phyloP scores from a whole-genome alignment of 768 basidiomycete genomes.

The Sistotremastrum niveocremeum region DNA sequence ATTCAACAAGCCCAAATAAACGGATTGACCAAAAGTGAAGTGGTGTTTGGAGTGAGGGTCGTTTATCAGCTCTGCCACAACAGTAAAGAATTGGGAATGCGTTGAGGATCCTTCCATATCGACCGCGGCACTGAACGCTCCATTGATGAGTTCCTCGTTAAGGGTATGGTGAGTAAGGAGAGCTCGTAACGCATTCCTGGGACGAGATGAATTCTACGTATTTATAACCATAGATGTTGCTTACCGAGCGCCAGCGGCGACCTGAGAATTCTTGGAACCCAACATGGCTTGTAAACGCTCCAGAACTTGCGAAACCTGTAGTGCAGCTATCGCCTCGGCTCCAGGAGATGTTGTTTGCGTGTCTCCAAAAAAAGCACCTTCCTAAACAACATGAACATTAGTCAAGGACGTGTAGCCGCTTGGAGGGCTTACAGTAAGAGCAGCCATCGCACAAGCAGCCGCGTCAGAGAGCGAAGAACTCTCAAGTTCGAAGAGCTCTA shows the following conservation, averaged over 20 bases:
- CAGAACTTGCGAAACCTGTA: conserved; percentile 38
- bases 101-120: conserved; percentile 40
- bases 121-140: conserved; percentile 56
- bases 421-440: conserved; percentile 59
- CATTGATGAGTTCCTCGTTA: conserved; percentile 46
- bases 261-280: conserved; percentile 37
- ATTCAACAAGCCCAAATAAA: conserved; percentile 72
- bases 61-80: conserved; percentile 57
- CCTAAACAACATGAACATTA: conserved; percentile 27
- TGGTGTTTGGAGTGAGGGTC: conserved; percentile 32
- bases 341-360: conserved; percentile 50
- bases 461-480: conserved; percentile 63
- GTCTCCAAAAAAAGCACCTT: conserved; percentile 59
- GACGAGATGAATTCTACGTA: conserved; percentile 5
- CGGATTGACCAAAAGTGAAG: conserved; percentile 61
- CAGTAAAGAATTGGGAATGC: conserved; percentile 61
- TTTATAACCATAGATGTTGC: conserved; percentile 15
- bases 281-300: conserved; percentile 62
- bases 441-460: conserved; percentile 76
- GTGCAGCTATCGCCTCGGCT: conserved; percentile 37
- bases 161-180: conserved; percentile 44
- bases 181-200: conserved; percentile 63
- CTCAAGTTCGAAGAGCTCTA: conserved; percentile 55
- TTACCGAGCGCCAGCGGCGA: conserved; percentile 52
- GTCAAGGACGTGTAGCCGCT: background rate